Conservation (phyloP, 2,329 filamentous ascomycete genomes). For the Fonsecaea pugnacius region DNA sequence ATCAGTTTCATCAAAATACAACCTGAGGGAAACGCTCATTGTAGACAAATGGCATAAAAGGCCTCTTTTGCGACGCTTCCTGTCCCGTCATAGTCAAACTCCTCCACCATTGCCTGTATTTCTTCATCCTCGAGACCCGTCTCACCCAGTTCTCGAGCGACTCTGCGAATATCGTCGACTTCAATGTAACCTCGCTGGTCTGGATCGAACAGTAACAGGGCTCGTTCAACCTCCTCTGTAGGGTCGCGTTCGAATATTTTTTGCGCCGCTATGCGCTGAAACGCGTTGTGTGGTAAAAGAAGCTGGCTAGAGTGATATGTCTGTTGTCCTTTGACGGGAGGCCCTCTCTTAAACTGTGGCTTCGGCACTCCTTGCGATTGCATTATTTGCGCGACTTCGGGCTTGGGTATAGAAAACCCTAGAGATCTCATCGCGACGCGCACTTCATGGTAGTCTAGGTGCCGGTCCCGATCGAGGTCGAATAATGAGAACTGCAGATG, state of each 20-base stretch:
- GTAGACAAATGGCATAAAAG: slow-evolving; percentile 69
- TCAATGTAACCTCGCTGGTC: slow-evolving; percentile 91
- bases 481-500: slow-evolving; percentile 79
- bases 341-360: slow-evolving; percentile 56
- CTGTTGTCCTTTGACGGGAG: slow-evolving; percentile 31
- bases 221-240: slow-evolving; percentile 84
- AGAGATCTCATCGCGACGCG: slow-evolving; percentile 95
- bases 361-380: slow-evolving; percentile 77
- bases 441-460: slow-evolving; percentile 97
- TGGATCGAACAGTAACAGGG: slow-evolving; percentile 91
- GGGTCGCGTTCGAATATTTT: slow-evolving; percentile 83
- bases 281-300: slow-evolving; percentile 72
- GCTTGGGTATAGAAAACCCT: slow-evolving; percentile 87
- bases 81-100: slow-evolving; percentile 93
- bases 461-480: slow-evolving; percentile 91
- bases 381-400: slow-evolving; percentile 79
- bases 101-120: slow-evolving; percentile 93
- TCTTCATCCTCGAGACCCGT: slow-evolving; percentile 86
- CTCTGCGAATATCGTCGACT: slow-evolving; percentile 81
- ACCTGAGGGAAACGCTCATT: slow-evolving; percentile 41
- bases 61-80: slow-evolving; percentile 71
- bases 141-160: slow-evolving; percentile 89
- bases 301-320: slow-evolving; percentile 66
- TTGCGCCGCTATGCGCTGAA: slow-evolving; percentile 76
- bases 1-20: slow-evolving; percentile 21